Conservation (phyloP, 192 early-diverging fungal genomes). For the Dispira simplex region DNA sequence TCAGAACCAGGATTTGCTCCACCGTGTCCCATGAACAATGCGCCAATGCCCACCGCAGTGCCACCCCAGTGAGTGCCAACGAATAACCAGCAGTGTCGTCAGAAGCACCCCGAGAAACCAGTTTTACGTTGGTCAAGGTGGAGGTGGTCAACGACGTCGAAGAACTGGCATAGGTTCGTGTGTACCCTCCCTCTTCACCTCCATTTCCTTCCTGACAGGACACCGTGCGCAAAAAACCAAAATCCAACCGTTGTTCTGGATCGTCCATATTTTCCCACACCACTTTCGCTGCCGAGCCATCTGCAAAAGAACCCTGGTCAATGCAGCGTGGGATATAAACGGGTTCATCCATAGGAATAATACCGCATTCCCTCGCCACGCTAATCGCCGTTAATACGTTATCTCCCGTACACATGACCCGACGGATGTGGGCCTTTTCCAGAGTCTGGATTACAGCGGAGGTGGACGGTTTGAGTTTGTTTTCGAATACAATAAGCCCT, state of each 20-base stretch:
- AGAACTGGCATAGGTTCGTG: slow-evolving; percentile 11
- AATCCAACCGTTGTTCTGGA: slow-evolving; percentile 29
- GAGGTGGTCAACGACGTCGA: slow-evolving; percentile 11
- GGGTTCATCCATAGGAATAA: slow-evolving; percentile 28
- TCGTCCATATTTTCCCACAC: slow-evolving; percentile 40
- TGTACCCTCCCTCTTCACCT: neutral
- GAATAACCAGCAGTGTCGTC: slow-evolving; percentile 18
- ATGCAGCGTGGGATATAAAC: slow-evolving; percentile 3
- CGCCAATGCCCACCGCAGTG: slow-evolving; percentile 90
- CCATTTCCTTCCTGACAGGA: slow-evolving; percentile 18
- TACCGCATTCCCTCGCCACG: slow-evolving; percentile 83
- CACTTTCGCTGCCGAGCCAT: neutral
- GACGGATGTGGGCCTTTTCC: slow-evolving; percentile 68
- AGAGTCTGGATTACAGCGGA: slow-evolving; percentile 61
- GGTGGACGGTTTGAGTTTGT: slow-evolving; percentile 89
- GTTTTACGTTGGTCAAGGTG: slow-evolving; percentile 17
- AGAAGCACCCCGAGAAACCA: slow-evolving; percentile 21
- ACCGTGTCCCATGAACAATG: slow-evolving; percentile 39
- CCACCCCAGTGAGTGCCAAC: slow-evolving; percentile 85
- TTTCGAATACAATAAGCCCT: slow-evolving; percentile 97
- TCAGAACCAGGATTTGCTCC: slow-evolving; percentile 71
- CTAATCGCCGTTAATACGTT: slow-evolving; percentile 93
- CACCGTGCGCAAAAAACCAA: slow-evolving; percentile 31
- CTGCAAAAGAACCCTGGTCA: neutral
- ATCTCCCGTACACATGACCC: slow-evolving; percentile 98